Evolutionary conservation across 495 filamentous ascomycete genomes (phyloP).

Genomic region (Talaromyces liani): DNA sequence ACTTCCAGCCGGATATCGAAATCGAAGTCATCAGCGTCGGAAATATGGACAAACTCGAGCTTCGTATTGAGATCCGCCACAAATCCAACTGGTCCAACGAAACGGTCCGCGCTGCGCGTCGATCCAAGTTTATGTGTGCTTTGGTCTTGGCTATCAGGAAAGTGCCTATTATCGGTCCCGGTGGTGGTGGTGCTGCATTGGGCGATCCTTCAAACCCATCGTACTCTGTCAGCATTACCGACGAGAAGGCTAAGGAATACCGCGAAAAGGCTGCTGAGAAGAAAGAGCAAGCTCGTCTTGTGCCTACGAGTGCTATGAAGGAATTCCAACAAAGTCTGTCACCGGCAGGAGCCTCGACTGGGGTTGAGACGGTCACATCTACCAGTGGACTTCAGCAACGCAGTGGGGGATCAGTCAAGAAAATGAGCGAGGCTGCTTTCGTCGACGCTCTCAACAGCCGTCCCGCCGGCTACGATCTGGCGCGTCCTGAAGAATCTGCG

Average conservation of each 20-base stretch:
- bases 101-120: constrained; percentile 67
- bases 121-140: constrained; percentile 96
- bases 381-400: constrained; percentile 21
- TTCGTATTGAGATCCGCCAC: constrained; percentile 78
- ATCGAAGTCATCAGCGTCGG: constrained; percentile 72
- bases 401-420: constrained; percentile 22
- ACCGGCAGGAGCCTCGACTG: constrained; percentile 24
- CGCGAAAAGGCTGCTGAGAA: constrained; percentile 51
- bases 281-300: constrained; percentile 56
- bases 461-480: constrained; percentile 29
- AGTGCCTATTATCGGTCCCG: constrained; percentile 80
- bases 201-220: constrained; percentile 63
- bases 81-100: constrained; percentile 98
- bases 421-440: constrained; percentile 32
- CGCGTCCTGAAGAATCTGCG: constrained; percentile 23
- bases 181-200: constrained; percentile 57
- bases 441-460: constrained; percentile 38
- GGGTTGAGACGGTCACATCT: constrained; percentile 25
- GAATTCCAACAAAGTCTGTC: constrained; percentile 7
- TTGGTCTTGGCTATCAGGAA: constrained; percentile 77
- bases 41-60: constrained; percentile 79
- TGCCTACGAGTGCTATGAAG: constrained; percentile 30
- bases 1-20: constrained; percentile 80
- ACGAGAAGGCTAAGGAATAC: constrained; percentile 52
- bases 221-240: constrained; percentile 66